Conservation (phyloP, 257 asterid species). For the Verbena officinalis region DNA sequence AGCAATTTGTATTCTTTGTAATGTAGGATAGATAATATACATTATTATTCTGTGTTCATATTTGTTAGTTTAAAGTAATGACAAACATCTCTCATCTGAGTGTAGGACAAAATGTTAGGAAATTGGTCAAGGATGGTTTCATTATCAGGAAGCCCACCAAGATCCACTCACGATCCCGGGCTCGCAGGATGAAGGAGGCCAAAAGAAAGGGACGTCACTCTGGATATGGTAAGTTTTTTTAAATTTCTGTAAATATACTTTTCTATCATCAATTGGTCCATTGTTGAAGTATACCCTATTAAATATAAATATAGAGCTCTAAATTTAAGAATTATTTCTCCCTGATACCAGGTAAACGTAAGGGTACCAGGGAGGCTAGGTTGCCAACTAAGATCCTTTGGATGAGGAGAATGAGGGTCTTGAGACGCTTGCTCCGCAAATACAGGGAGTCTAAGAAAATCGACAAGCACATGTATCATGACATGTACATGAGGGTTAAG, state of each 20-base stretch:
- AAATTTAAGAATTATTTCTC: neutral
- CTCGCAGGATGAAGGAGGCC: constrained; percentile 68
- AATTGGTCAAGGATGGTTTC: constrained; percentile 59
- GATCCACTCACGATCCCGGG: constrained; percentile 63
- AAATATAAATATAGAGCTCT: neutral
- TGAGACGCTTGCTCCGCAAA: constrained; percentile 63
- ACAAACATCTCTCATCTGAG: neutral
- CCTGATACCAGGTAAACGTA: constrained; percentile 55
- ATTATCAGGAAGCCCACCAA: constrained; percentile 60
- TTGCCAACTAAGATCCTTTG: constrained; percentile 66
- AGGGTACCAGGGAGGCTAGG: constrained; percentile 80
- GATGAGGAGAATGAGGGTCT: constrained; percentile 73
- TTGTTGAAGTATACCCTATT: neutral
- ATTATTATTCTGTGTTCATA: neutral
- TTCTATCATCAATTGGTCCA: neutral
- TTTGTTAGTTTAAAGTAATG: neutral
- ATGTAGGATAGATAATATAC: neutral
- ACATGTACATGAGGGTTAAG: constrained; percentile 76
- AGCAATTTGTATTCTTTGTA: neutral
- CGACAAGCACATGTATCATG: constrained; percentile 72
- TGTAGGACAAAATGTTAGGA: constrained; percentile 52
- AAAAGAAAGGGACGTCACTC: constrained; percentile 66
- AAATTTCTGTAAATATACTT: neutral
- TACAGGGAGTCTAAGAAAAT: constrained; percentile 67
- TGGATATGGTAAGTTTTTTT: constrained; percentile 48